Evolutionary conservation across 2,329 filamentous ascomycete species (phyloP).

Genomic region (Cryphonectria naterciae): DNA sequence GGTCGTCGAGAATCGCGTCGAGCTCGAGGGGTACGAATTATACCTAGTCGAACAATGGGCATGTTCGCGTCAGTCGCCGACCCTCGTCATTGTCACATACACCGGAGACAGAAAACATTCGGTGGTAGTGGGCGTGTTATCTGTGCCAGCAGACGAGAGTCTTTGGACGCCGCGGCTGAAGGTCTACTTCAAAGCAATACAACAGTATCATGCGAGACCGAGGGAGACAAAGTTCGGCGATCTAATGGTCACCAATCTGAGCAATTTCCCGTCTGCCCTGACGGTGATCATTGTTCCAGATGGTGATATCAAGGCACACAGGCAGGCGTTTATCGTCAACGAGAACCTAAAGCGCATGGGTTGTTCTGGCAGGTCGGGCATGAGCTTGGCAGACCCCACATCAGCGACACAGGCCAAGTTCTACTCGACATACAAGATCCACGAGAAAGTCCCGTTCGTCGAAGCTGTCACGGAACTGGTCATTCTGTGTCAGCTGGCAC

Average conservation of each 20-base stretch:
- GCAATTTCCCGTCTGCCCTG: slow-evolving; percentile 86
- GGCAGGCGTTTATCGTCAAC: slow-evolving; percentile 88
- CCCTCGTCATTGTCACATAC: slow-evolving; percentile 89
- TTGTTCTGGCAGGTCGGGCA: slow-evolving; percentile 85
- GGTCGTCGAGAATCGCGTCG: slow-evolving; percentile 72
- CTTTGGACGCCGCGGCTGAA: slow-evolving; percentile 79
- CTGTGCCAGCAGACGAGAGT: slow-evolving; percentile 78
- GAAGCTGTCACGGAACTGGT: slow-evolving; percentile 85
- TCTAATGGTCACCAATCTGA: slow-evolving; percentile 92
- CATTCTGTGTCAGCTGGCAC: slow-evolving; percentile 85
- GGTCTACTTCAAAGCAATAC: slow-evolving; percentile 84
- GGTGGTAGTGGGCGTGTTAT: slow-evolving; percentile 79
- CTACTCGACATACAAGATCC: slow-evolving; percentile 84
- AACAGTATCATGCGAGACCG: slow-evolving; percentile 81
- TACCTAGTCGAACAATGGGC: slow-evolving; percentile 98
- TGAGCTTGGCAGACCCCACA: slow-evolving; percentile 78
- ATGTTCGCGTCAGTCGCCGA: slow-evolving; percentile 87
- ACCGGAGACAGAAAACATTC: slow-evolving; percentile 82
- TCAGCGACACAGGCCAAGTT: slow-evolving; percentile 89
- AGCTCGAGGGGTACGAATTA: slow-evolving; percentile 83
- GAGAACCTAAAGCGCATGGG: slow-evolving; percentile 91
- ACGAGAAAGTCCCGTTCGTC: slow-evolving; percentile 77
- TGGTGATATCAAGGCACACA: slow-evolving; percentile 79
- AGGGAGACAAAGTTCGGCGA: slow-evolving; percentile 82
- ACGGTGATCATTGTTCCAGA: slow-evolving; percentile 91